Evolutionary conservation across 2,329 filamentous ascomycete species (phyloP).

Genomic region (Alternaria solani): DNA sequence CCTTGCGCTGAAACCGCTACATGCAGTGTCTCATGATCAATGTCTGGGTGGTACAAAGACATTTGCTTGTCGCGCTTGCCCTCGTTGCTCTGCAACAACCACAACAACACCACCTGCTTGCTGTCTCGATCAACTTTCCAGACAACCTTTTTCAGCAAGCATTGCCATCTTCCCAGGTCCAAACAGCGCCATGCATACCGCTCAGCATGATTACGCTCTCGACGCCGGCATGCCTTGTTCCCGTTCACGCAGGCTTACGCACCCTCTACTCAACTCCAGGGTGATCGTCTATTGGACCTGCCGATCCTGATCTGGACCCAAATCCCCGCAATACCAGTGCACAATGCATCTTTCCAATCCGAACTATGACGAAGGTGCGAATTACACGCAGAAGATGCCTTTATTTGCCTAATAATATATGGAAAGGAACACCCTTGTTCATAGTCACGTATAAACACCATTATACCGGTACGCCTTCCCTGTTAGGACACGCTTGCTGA

Average conservation of each 20-base stretch:
- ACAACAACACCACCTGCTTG: constrained; percentile 4
- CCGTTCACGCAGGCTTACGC: constrained; percentile 11
- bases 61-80: constrained; percentile 10
- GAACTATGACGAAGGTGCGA: neutral
- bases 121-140: neutral
- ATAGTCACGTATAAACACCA: neutral
- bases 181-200: neutral
- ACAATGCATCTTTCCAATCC: constrained; percentile 1
- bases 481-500: constrained; percentile 5
- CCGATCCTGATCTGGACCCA: neutral
- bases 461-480: constrained; percentile 16
- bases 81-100: constrained; percentile 8
- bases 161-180: neutral
- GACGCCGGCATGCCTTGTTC: constrained; percentile 1
- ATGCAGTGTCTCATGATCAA: constrained; percentile 13
- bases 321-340: neutral
- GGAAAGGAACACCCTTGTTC: constrained; percentile 9
- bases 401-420: constrained; percentile 8
- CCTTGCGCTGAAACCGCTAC: constrained; percentile 19
- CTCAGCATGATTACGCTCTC: neutral
- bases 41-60: constrained; percentile 15
- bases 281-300: constrained; percentile 1
- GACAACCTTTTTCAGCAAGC: constrained; percentile 3
- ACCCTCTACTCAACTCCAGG: constrained; percentile 5
- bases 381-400: neutral